Evolutionary conservation across 2,329 filamentous ascomycete genomes (phyloP).

Genomic region (Aplosporella prunicola): DNA sequence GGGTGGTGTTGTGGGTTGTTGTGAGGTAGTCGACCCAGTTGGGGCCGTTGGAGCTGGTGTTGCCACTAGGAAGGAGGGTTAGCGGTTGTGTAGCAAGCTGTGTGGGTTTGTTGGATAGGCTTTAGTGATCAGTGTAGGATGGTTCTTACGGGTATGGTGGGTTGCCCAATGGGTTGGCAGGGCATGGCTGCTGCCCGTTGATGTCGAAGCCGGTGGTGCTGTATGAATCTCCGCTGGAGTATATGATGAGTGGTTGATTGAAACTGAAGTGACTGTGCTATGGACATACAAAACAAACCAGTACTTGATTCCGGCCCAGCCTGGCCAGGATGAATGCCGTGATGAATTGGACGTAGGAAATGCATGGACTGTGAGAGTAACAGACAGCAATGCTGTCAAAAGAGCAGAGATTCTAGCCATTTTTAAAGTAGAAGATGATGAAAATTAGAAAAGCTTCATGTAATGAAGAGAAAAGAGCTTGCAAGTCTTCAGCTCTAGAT

Average conservation of each 20-base stretch:
- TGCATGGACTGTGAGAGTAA: constrained; percentile 1
- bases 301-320: constrained; percentile 14
- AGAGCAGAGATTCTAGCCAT: constrained; percentile 5
- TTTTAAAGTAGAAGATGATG: too few species aligned
- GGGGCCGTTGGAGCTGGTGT: constrained; percentile 32
- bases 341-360: constrained; percentile 2
- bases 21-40: constrained; percentile 48
- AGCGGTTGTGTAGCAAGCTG: background rate
- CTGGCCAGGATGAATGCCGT: constrained; percentile 7
- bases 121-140: too few species aligned
- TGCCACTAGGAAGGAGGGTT: background rate
- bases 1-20: constrained; percentile 35
- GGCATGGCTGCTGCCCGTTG: constrained; percentile 41
- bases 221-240: constrained; percentile 49
- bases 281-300: constrained; percentile 19
- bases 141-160: constrained; percentile 39
- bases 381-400: background rate
- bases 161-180: constrained; percentile 52
- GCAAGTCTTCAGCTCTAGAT: too few species aligned
- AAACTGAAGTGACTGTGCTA: background rate
- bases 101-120: too few species aligned
- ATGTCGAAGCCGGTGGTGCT: constrained; percentile 51
- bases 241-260: background rate
- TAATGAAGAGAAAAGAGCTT: too few species aligned
- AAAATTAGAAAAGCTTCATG: too few species aligned